Evolutionary conservation across 2,329 filamentous ascomycete genomes (phyloP), one percentile per base, ranked within the genome.

Genomic region (Anthostomella pinea): DNA sequence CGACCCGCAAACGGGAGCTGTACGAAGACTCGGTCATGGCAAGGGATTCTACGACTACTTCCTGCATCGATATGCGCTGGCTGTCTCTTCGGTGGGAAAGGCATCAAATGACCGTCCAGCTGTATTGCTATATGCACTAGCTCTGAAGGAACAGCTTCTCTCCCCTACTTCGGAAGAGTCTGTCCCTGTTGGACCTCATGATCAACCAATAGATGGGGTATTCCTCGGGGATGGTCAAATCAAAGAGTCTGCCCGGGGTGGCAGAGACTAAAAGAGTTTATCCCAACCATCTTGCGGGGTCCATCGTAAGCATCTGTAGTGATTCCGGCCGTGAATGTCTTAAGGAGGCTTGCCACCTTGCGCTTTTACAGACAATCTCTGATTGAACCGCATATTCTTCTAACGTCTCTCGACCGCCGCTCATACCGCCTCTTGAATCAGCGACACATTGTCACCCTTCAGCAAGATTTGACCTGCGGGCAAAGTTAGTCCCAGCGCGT

Each of bases 21-120:
- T 93, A 43, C 78, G 83, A 49, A 77, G 93, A 52, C 74, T 97
- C 14, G 93, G 93, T 25, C 93, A 98, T 63, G 93, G 93, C 38
- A 95, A 88, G 63, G 93, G 93, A 20, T 98, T 95, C 67, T 98
- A 98, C 70, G 93, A 98, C 68, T 85, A 82, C 62, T 98, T 95
- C 63, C 67, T 98, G 58, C 79, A 83, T 55, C 79, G 83, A 51
- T 95, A 90, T 54, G 60, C 67, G 34, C 58, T 74, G 60, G 60
- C 58, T 42, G 45, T 46, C 31, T 49, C 55, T 30, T 48, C 63
- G 30, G 56, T 59, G 37, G 56, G 59, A 26, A 58, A 57, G 23
- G 55, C 55, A 26, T 49, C 58, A 20, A 53, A 59, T 47, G 51
- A 49, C 33, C 53, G 52, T 33, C 56, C 58, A 37, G 59, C 67